Conservation (phyloP, 352 stramenopile species). For the Albugo laibachii region DNA sequence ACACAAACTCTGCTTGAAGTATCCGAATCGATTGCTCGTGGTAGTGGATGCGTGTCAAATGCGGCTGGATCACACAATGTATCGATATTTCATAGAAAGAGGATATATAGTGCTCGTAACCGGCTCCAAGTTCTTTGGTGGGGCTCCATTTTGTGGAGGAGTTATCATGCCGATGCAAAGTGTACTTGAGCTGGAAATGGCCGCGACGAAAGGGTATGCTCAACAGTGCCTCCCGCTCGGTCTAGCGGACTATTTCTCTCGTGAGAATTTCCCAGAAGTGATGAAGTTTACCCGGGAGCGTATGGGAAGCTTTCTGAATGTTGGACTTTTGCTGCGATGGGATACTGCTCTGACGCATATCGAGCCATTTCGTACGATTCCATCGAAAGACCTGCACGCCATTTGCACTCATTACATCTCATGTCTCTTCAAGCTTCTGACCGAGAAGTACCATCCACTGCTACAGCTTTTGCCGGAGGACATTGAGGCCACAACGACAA, state of each 20-base stretch:
- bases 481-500: too few relatives aligned
- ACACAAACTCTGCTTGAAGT: conserved; percentile 23
- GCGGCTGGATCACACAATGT: conserved; percentile 33
- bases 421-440: conserved; percentile 24
- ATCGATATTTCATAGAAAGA: conserved; percentile 35
- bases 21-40: conserved; percentile 52
- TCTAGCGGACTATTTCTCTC: conserved; percentile 69
- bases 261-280: conserved; percentile 39
- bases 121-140: conserved; percentile 77
- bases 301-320: conserved; percentile 44
- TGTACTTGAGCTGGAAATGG: conserved; percentile 61
- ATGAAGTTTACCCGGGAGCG: conserved; percentile 44
- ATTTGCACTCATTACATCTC: conserved; percentile 44
- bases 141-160: conserved; percentile 67
- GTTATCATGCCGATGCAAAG: conserved; percentile 61
- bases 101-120: conserved; percentile 66
- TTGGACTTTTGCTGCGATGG: conserved; percentile 59
- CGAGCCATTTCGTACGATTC: conserved; percentile 52
- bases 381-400: conserved; percentile 15
- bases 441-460: conserved; percentile 19
- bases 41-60: conserved; percentile 80
- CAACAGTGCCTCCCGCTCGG: conserved; percentile 46
- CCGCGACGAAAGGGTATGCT: conserved; percentile 25
- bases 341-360: conserved; percentile 61
- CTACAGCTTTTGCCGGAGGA: conserved; percentile 21